Percentiles rank a stretch among this genome's conserved stretches.
These are phyloP conservation scores for Lasiodiplodia citricola DNA, from an alignment of 2,329 filamentous ascomycete species.

Conservation along the genomic window DNA sequence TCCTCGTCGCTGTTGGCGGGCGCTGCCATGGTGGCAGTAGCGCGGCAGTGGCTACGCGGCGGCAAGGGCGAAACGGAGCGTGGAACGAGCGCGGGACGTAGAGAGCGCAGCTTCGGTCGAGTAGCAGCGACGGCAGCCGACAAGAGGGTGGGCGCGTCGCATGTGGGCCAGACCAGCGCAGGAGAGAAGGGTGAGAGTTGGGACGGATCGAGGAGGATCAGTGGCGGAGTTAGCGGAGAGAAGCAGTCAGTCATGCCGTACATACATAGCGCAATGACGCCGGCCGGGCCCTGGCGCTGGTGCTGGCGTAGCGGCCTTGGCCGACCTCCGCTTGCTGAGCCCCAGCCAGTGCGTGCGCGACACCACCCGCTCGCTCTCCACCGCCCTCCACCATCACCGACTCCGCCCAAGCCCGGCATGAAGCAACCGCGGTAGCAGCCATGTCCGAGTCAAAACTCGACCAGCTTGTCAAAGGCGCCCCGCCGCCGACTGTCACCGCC, in stretches of 20 bases:
- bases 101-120: constrained; percentile 2
- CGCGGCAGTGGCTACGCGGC: background rate
- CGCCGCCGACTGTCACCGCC: constrained; percentile 63
- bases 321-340: background rate
- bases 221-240: constrained; percentile 20
- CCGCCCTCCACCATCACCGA: background rate
- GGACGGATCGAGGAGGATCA: background rate
- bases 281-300: background rate
- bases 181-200: background rate
- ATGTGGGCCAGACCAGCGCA: background rate
- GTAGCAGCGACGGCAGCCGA: background rate
- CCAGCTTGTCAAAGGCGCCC: constrained; percentile 89
- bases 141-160: background rate
- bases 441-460: constrained; percentile 74
- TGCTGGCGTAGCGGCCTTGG: background rate
- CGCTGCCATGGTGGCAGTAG: constrained; percentile 23
- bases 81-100: background rate
- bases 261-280: background rate
- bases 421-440: constrained; percentile 15
- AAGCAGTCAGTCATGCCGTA: background rate
- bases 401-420: background rate
- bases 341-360: background rate
- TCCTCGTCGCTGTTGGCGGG: constrained; percentile 20
- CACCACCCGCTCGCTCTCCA: background rate
- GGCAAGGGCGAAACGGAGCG: background rate